Conservation (phyloP, 306 rosid genomes). For the Cicer arietinum region DNA sequence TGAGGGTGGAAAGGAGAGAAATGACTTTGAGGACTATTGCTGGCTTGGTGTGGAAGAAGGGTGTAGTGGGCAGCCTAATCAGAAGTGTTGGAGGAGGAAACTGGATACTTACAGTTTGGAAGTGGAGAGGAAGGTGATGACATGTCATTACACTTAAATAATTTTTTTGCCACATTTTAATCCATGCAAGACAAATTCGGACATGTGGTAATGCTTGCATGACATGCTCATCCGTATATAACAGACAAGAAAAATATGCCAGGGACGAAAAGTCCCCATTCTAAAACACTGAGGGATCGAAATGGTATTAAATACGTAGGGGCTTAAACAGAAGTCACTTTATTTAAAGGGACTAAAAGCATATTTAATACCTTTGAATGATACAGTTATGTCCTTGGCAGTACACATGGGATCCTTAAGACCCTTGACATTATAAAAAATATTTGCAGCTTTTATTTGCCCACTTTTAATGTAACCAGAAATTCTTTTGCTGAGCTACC, state of each 20-base stretch:
- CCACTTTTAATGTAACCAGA: conserved; percentile 1
- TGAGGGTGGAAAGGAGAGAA: neutral
- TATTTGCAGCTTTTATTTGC: conserved; percentile 10
- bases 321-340: neutral
- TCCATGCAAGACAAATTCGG: conserved; percentile 5
- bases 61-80: neutral
- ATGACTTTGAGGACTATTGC: neutral
- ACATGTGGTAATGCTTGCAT: neutral
- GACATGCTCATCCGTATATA: neutral
- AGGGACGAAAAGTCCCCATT: neutral
- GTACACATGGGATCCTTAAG: neutral
- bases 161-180: neutral
- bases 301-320: neutral
- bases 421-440: conserved; percentile 12
- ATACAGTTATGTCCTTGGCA: neutral
- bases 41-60: neutral
- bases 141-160: neutral
- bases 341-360: neutral
- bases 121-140: conserved; percentile 2
- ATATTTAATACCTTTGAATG: neutral
- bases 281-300: conserved; percentile 6
- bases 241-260: neutral
- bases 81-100: neutral
- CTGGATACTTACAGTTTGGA: neutral
- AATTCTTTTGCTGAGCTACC: neutral